A percentile compares a stretch with the other conserved stretches of the same genome.
phyloP scores from a whole-genome alignment of 2,329 filamentous ascomycete genomes.

The Neospermospora avenae region DNA sequence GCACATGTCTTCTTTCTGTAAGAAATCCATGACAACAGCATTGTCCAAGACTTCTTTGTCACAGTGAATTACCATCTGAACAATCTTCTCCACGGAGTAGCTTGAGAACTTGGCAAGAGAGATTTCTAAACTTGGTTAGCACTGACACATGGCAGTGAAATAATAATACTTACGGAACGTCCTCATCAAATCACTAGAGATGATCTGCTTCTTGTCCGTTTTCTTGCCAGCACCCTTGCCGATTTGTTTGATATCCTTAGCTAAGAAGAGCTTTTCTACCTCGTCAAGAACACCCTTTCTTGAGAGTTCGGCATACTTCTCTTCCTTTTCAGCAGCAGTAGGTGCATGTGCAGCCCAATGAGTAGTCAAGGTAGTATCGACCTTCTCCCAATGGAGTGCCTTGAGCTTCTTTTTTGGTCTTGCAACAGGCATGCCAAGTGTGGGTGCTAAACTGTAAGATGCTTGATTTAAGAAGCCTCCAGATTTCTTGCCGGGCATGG shows the following conservation, averaged over 20 bases:
- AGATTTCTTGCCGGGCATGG: constrained; percentile 65
- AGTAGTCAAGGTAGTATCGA: constrained; percentile 85
- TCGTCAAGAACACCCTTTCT: constrained; percentile 95
- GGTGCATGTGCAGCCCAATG: constrained; percentile 88
- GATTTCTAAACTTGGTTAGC: constrained; percentile 56
- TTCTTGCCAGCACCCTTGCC: constrained; percentile 64
- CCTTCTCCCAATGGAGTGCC: constrained; percentile 98
- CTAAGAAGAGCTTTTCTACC: constrained; percentile 95
- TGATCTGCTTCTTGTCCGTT: constrained; percentile 97
- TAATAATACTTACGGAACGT: constrained; percentile 62
- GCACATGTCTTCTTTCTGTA: constrained; percentile 89
- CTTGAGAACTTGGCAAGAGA: constrained; percentile 92
- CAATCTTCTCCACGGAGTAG: constrained; percentile 76
- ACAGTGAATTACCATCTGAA: constrained; percentile 93
- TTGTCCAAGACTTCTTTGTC: constrained; percentile 87
- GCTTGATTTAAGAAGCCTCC: constrained; percentile 72
- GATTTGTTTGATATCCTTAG: constrained; percentile 91
- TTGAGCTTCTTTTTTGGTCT: constrained; percentile 99
- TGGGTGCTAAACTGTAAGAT: constrained; percentile 48
- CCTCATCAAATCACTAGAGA: constrained; percentile 84
- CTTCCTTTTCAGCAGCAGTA: constrained; percentile 84
- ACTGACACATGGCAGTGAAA: not conserved
- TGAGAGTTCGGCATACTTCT: constrained; percentile 91
- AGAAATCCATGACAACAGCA: constrained; percentile 90
- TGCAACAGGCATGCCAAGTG: constrained; percentile 72